Base-by-base conservation (phyloP, 2,329 filamentous ascomycete genomes). In the Penicillium oxalicum region DNA sequence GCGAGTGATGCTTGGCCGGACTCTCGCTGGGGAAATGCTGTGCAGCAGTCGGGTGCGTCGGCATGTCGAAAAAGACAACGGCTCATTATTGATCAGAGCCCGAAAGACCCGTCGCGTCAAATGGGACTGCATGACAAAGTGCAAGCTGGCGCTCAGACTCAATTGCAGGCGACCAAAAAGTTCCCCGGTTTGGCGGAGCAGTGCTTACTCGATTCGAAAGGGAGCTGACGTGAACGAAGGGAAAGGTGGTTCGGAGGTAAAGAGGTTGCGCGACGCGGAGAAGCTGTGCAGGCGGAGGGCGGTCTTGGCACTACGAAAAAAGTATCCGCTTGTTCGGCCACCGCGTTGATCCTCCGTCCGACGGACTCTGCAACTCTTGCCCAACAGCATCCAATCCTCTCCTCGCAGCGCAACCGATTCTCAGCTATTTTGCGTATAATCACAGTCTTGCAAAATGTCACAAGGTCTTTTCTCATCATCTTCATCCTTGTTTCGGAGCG, bases 91-190 rank as follows among this genome's bases (percentile, higher is more conserved):
- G 43, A 75, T 55, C 40, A 76, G 67, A 37, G 71, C 69, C 43
- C 69, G 66, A 50, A 75, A 72, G 47, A 75, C 70, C 49, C 65
- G 60, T 55, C 69, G 66, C 35, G 71, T 72, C 5, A 75, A 64
- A 52, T 73, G 65, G 41, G 71, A 71, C 53, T 72, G 71, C 72
- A 75, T 75, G 50, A 5, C 29, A 5, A 32, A 32, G 29, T 4
- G 4, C 7, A 5, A 32, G 35, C 26, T 28, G 26, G 4, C 41
- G 2, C 28, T 34, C 18, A n/a, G 9, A 32, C 35, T 44, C 38
- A 44, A 39, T 37, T 36, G 32, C 2, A 2, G 35, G 35, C 48
- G 47, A 40, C 33, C 24, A 4, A 33, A 45, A 40, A 40, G 37
- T 18, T 18, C 18, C 18, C 36, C 29, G 26, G 13, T 34, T 9